These are phyloP conservation scores for Beta vulgaris DNA, from an alignment of 148 eudicot species.

Conservation along the genomic window DNA sequence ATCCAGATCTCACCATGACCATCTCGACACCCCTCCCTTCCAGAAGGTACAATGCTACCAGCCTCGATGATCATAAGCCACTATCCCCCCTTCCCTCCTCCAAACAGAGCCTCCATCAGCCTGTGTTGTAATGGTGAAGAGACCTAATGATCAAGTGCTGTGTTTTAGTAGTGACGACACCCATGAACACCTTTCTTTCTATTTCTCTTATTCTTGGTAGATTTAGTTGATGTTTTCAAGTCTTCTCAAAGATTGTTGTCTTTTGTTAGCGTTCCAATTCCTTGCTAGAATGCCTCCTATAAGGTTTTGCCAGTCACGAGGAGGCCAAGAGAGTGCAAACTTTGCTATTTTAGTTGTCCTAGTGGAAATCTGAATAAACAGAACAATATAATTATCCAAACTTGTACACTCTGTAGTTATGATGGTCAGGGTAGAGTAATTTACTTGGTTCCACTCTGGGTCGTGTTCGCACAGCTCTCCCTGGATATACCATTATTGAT, in stretches of 20 bases:
- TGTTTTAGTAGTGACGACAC: background rate
- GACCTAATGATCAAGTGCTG: background rate
- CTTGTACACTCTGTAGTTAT: background rate
- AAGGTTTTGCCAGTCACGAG: background rate
- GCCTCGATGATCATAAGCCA: background rate
- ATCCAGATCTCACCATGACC: background rate
- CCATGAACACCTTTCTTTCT: background rate
- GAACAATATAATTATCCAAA: background rate
- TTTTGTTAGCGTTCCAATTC: background rate
- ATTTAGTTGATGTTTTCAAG: background rate
- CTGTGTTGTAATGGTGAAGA: background rate
- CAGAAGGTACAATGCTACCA: background rate
- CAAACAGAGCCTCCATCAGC: background rate
- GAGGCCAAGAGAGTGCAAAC: background rate
- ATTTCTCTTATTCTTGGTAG: background rate
- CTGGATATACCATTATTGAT: background rate
- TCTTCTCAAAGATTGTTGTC: background rate
- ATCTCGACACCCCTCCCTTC: background rate
- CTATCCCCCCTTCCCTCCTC: background rate
- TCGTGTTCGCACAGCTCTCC: background rate
- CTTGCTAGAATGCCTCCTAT: background rate
- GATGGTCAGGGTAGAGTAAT: background rate
- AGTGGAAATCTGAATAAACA: background rate
- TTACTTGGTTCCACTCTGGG: background rate
- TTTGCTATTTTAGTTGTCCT: background rate